Percentiles rank a stretch among this genome's conserved stretches.
Conservation (phyloP, 495 filamentous ascomycete genomes). For the Aspergillus sclerotiicarbonarius region DNA sequence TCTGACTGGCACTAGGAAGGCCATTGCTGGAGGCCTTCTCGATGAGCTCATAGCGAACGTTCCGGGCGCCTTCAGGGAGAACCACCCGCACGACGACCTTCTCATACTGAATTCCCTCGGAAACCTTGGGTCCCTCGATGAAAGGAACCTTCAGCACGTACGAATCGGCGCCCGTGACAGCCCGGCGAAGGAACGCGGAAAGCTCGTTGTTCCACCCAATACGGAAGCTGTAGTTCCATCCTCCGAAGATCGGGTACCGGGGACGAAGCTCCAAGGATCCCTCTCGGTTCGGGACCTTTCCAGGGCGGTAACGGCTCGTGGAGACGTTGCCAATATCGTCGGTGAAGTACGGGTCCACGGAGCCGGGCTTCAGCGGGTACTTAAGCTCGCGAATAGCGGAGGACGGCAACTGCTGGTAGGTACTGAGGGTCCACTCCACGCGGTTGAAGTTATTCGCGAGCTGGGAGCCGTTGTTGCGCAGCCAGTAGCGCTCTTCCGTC, state of each 20-base stretch:
- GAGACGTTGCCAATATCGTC: slow-evolving; percentile 98
- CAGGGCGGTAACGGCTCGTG: slow-evolving; percentile 82
- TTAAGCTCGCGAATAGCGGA: slow-evolving; percentile 79
- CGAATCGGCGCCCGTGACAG: slow-evolving; percentile 52
- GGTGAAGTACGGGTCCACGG: slow-evolving; percentile 84
- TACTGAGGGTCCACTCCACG: slow-evolving; percentile 71
- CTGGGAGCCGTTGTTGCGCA: slow-evolving; percentile 80
- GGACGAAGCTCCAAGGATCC: slow-evolving; percentile 86
- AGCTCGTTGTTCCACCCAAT: slow-evolving; percentile 92
- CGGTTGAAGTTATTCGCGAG: slow-evolving; percentile 83
- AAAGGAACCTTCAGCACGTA: slow-evolving; percentile 96
- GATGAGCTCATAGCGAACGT: slow-evolving; percentile 51
- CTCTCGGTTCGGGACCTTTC: slow-evolving; percentile 60
- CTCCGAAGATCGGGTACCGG: slow-evolving; percentile 89
- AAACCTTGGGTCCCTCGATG: slow-evolving; percentile 81
- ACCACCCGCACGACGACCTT: slow-evolving; percentile 76
- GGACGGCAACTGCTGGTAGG: slow-evolving; percentile 71
- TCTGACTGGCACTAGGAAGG: slow-evolving; percentile 31
- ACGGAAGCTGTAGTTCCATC: slow-evolving; percentile 95
- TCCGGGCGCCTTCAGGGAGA: slow-evolving; percentile 88
- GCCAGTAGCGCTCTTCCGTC: slow-evolving; percentile 88
- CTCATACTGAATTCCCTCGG: slow-evolving; percentile 83
- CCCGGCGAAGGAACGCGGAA: slow-evolving; percentile 66
- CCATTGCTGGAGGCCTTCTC: slow-evolving; percentile 40
- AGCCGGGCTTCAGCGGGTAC: slow-evolving; percentile 75